Conservation (phyloP, 2,329 filamentous ascomycete species). For the Cladosporium oxysporum region DNA sequence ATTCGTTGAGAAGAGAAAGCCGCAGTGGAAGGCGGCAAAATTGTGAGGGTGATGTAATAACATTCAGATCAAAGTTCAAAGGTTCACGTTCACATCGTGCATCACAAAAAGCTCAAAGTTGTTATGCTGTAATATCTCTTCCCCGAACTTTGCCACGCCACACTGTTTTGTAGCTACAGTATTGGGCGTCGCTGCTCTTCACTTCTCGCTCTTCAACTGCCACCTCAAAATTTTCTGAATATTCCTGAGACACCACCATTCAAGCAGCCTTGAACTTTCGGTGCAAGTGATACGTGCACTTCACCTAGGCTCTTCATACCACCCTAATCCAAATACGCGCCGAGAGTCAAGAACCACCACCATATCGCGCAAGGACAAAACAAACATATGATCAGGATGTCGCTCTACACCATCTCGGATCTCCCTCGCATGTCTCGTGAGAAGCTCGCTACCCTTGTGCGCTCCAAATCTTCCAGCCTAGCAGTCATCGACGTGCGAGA, state of each 20-base stretch:
- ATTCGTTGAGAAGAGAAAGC: conserved; percentile 74
- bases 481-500: conserved; percentile 90
- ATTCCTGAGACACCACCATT: too few relatives aligned
- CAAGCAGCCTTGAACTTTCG: neutral
- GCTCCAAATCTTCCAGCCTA: conserved; percentile 43
- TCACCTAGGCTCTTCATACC: neutral
- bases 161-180: too few relatives aligned
- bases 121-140: neutral
- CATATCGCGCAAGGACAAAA: neutral
- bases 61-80: neutral
- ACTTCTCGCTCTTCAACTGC: neutral
- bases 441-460: conserved; percentile 65
- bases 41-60: conserved; percentile 24
- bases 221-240: too few relatives aligned
- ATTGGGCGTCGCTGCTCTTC: neutral
- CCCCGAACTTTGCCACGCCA: neutral
- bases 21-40: conserved; percentile 61
- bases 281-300: neutral
- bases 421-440: conserved; percentile 69
- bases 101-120: neutral
- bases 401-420: conserved; percentile 57
- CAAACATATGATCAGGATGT: conserved; percentile 29
- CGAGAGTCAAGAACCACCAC: neutral
- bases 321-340: neutral
- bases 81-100: neutral